Evolutionary conservation across 345 rosid genomes (phyloP), one percentile per base, ranked within the genome.

Genomic region (Melaleuca quinquenervia): DNA sequence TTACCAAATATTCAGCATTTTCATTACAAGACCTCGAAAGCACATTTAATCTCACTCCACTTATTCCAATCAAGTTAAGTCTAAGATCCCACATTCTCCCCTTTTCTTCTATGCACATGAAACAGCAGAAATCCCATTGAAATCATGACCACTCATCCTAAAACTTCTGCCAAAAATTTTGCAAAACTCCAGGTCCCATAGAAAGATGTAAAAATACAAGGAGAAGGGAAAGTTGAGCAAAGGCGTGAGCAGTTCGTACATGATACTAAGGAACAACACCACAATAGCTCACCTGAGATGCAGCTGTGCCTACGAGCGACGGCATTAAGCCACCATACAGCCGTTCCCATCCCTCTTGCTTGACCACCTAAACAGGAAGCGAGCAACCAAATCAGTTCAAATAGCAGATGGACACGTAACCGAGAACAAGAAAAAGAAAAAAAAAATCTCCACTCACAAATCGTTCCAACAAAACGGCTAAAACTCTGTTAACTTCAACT

Each of bases 321-420:
- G 99, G 99, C 21, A 90, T 83, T 85, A 98, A 90, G 60, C 99
- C 99, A 64, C 99, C 98, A 52, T 96, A 98, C 89, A 98, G 92
- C 62, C 98, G 91, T 58, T 49, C 95, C 99, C 99, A 98, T 83
- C 99, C 99, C 55, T 96, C 99, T 45, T 98, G 93, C 88, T 94
- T 93, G 49, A 95, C 97, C 87, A 96, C 98, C 99, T 96, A 88
- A 54, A 36, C 62, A 76, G 52, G 50, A 55, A 44, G 26, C 21
- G 36, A 49, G n/a, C 45, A 87, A 70, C 18, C 11, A 52, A 21
- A 41, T 45, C 76, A 48, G 50, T 80, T 51, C 51, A 26, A 80
- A 48, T 14, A 0, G 7, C 78, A 70, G 48, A 70, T 3, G 78
- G 24, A 70, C 78, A 70, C 78, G 13, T 36, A 70, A 70, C 48